These are phyloP conservation scores for Epichloe typhina DNA, from an alignment of 2,329 filamentous ascomycete species.

Conservation along the genomic window DNA sequence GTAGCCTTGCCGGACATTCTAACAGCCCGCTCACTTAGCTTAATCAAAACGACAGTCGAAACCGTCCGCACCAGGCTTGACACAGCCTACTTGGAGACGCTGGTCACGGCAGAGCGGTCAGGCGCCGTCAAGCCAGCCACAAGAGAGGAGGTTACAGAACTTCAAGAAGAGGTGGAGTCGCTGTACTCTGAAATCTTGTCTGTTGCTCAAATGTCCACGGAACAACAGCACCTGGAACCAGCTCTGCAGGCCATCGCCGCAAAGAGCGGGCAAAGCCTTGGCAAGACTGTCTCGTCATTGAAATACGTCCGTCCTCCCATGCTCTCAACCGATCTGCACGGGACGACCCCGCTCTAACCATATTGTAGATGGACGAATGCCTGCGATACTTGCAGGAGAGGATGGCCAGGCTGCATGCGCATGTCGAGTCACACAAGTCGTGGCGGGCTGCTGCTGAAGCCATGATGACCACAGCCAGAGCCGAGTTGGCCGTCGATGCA, in stretches of 20 bases:
- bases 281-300: conserved; percentile 32
- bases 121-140: conserved; percentile 15
- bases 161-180: conserved; percentile 55
- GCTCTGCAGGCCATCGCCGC: conserved; percentile 34
- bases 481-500: conserved; percentile 25
- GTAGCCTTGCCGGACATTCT: neutral
- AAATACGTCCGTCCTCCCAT: conserved; percentile 29
- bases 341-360: conserved; percentile 10
- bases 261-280: conserved; percentile 29
- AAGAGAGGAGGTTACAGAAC: conserved; percentile 30
- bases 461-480: conserved; percentile 29
- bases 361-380: conserved; percentile 34
- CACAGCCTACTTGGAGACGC: conserved; percentile 38
- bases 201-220: conserved; percentile 57
- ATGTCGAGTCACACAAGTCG: conserved; percentile 31
- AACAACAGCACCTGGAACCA: conserved; percentile 53
- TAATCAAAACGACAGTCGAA: conserved; percentile 46
- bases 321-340: neutral
- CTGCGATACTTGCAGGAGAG: conserved; percentile 37
- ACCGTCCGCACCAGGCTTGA: conserved; percentile 40
- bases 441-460: conserved; percentile 27
- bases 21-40: conserved; percentile 26
- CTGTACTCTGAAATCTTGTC: conserved; percentile 56
- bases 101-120: conserved; percentile 18
- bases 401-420: conserved; percentile 26